phyloP scores from a whole-genome alignment of 129 eudicot species.

The Ambrosia trifida region DNA sequence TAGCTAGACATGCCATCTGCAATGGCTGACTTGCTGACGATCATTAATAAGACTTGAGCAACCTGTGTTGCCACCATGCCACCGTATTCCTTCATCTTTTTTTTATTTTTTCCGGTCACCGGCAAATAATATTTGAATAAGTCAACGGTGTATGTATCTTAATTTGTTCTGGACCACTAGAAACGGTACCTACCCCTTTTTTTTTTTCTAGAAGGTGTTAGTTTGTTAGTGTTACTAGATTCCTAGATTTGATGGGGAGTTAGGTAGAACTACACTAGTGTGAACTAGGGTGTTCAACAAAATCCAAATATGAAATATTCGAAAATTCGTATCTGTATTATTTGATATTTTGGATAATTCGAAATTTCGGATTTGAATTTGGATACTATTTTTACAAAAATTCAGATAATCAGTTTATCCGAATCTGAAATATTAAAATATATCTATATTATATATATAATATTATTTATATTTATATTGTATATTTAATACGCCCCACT shows the following conservation, averaged over 20 bases:
- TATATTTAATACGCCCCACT: too few species aligned
- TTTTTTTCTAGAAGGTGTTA: not conserved
- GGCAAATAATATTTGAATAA: not conserved
- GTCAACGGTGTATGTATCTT: not conserved
- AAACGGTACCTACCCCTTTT: slow-evolving; percentile 13
- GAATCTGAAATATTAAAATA: too few species aligned
- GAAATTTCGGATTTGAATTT: too few species aligned
- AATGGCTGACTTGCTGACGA: slow-evolving; percentile 59
- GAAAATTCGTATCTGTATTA: too few species aligned
- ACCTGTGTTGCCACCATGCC: slow-evolving; percentile 68
- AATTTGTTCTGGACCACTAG: not conserved
- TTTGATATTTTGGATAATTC: too few species aligned
- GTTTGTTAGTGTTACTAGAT: not conserved
- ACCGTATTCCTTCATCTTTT: slow-evolving; percentile 41
- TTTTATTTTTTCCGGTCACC: slow-evolving; percentile 1
- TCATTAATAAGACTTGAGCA: slow-evolving; percentile 68
- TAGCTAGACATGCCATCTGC: slow-evolving; percentile 74
- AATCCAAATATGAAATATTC: too few species aligned
- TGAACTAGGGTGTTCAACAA: too few species aligned
- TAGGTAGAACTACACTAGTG: not conserved
- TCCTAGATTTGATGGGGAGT: not conserved
- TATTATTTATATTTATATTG: too few species aligned
- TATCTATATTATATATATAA: too few species aligned
- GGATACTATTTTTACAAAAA: too few species aligned
- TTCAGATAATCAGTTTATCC: too few species aligned